Percentiles rank a stretch among this genome's conserved stretches.
Evolutionary conservation across 2,329 filamentous ascomycete genomes (phyloP).

Genomic region (Beauveria rudraprayagi): DNA sequence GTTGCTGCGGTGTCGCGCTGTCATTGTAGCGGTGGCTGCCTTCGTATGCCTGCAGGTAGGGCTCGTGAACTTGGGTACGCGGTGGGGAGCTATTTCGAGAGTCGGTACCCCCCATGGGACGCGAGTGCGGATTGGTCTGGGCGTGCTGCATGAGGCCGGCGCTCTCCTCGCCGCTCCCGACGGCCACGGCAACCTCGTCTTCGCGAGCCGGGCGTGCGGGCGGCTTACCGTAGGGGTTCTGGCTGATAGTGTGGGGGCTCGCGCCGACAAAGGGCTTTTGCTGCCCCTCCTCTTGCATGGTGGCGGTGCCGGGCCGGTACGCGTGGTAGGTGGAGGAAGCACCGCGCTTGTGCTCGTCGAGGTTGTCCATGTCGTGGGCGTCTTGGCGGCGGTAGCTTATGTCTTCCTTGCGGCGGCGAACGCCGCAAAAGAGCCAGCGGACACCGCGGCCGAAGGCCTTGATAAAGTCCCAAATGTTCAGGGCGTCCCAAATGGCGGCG

Average conservation of each 20-base stretch:
- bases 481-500: conserved; percentile 59
- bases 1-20: not conserved
- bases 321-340: conserved; percentile 17
- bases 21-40: not conserved
- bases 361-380: conserved; percentile 29
- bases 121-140: conserved; percentile 21
- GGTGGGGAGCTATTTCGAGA: not conserved
- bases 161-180: conserved; percentile 28
- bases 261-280: conserved; percentile 19
- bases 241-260: conserved; percentile 29
- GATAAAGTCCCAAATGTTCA: conserved; percentile 76
- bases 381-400: conserved; percentile 38
- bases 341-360: conserved; percentile 23
- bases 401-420: conserved; percentile 50
- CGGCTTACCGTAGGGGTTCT: conserved; percentile 27
- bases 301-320: conserved; percentile 23
- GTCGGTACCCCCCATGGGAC: not conserved
- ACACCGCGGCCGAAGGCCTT: conserved; percentile 72
- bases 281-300: conserved; percentile 17
- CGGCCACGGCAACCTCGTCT: conserved; percentile 14
- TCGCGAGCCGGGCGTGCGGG: conserved; percentile 19
- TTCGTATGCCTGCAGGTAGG: conserved; percentile 4
- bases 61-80: conserved; percentile 6
- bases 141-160: conserved; percentile 35
- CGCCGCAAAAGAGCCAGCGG: conserved; percentile 73